These are phyloP conservation scores for Saccharomycopsis amapae DNA, from an alignment of 805 yeast genomes.

Conservation along the genomic window DNA sequence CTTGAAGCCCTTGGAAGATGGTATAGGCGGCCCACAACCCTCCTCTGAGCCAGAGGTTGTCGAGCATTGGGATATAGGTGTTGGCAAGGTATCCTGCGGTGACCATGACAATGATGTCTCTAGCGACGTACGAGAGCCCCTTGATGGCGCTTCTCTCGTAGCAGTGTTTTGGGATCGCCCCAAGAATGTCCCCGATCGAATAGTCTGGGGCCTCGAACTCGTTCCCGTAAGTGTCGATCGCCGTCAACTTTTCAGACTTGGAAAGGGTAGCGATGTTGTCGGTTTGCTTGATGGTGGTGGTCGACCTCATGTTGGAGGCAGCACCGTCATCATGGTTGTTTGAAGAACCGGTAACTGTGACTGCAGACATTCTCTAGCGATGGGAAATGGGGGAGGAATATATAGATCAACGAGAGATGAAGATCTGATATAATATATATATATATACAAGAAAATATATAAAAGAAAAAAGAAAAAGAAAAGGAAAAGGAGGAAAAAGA, in stretches of 20 bases:
- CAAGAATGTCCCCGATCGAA: constrained; percentile 49
- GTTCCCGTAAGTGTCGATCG: constrained; percentile 46
- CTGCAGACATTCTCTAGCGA: constrained; percentile 28
- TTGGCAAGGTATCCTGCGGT: constrained; percentile 39
- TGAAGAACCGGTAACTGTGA: constrained; percentile 28
- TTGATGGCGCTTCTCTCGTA: constrained; percentile 45
- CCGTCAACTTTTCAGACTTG: constrained; percentile 25
- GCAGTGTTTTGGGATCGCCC: constrained; percentile 55
- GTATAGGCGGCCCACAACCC: constrained; percentile 54
- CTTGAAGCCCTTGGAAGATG: constrained; percentile 48
- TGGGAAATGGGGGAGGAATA: background rate
- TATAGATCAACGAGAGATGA: constrained; percentile 1
- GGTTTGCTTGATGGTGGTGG: no score
- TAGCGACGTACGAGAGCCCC: constrained; percentile 44
- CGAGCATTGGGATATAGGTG: constrained; percentile 36
- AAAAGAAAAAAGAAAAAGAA: background rate
- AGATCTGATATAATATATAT: background rate
- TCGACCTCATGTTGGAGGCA: background rate
- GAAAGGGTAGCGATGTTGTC: constrained; percentile 26
- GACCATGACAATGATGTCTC: constrained; percentile 44
- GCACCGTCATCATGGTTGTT: background rate
- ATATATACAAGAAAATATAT: constrained; percentile 1
- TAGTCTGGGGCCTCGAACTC: constrained; percentile 55
- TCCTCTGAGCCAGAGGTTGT: constrained; percentile 33
- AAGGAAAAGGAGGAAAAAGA: background rate